These are phyloP conservation scores for Vigna hirtella DNA, from an alignment of 306 rosid genomes.

Conservation along the genomic window DNA sequence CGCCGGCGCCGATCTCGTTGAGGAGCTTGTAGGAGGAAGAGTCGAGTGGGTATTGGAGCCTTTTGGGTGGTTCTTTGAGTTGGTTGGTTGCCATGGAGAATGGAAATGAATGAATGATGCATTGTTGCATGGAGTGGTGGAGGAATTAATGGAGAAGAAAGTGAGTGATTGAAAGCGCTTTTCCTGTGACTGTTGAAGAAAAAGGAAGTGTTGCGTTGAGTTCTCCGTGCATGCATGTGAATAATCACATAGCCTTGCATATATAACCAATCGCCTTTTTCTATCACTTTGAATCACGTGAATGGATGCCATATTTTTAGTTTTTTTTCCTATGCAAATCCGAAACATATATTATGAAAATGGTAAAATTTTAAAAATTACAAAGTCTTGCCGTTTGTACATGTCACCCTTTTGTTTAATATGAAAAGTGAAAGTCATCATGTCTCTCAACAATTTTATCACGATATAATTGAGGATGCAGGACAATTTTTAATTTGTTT, in stretches of 20 bases:
- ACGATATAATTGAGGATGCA: too few relatives aligned
- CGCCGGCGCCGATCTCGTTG: slow-evolving; percentile 60
- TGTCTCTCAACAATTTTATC: too few relatives aligned
- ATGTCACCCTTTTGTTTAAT: too few relatives aligned
- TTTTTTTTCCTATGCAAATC: too few relatives aligned
- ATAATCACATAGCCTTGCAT: neutral
- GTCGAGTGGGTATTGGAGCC: slow-evolving; percentile 63
- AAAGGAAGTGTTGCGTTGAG: slow-evolving; percentile 42
- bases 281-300: too few relatives aligned
- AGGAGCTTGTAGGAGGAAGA: slow-evolving; percentile 48
- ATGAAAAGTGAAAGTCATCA: too few relatives aligned
- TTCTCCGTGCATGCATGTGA: slow-evolving; percentile 56
- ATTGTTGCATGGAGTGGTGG: neutral
- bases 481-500: too few relatives aligned
- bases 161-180: slow-evolving; percentile 42
- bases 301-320: too few relatives aligned
- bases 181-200: slow-evolving; percentile 55
- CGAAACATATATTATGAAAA: too few relatives aligned
- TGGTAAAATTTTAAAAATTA: too few relatives aligned
- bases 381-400: too few relatives aligned
- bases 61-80: slow-evolving; percentile 35
- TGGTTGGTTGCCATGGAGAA: slow-evolving; percentile 42
- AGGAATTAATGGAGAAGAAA: slow-evolving; percentile 29
- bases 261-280: too few relatives aligned
- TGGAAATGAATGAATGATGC: neutral